Conservation (phyloP, 2,329 filamentous ascomycete species). For the Zasmidium cellare region DNA sequence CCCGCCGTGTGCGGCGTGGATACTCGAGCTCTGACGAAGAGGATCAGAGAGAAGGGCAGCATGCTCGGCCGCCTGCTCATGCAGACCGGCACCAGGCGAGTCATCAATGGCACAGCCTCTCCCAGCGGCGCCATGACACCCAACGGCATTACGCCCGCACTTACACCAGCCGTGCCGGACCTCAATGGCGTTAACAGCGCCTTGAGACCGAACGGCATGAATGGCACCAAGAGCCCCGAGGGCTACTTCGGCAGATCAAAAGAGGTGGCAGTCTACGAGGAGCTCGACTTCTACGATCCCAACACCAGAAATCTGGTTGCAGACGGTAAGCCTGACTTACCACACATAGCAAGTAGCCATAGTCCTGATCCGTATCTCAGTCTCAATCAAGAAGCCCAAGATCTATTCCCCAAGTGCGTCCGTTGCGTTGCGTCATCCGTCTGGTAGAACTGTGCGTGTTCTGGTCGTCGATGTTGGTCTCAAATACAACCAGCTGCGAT, state of each 20-base stretch:
- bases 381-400: conserved; percentile 84
- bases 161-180: conserved; percentile 36
- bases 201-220: conserved; percentile 26
- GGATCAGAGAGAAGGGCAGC: conserved; percentile 88
- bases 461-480: conserved; percentile 94
- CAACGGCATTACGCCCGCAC: conserved; percentile 38
- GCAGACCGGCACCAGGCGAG: conserved; percentile 55
- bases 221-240: conserved; percentile 35
- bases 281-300: conserved; percentile 85
- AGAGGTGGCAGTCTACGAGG: conserved; percentile 61
- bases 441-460: conserved; percentile 81
- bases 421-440: conserved; percentile 78
- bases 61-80: conserved; percentile 91
- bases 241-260: conserved; percentile 34
- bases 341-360: conserved; percentile 23
- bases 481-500: conserved; percentile 97
- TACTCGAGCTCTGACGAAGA: conserved; percentile 90
- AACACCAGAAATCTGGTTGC: conserved; percentile 91
- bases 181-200: conserved; percentile 29
- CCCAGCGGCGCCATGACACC: conserved; percentile 29
- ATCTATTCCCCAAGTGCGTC: conserved; percentile 76
- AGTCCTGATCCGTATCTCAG: conserved; percentile 53
- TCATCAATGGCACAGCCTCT: conserved; percentile 34
- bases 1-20: conserved; percentile 95
- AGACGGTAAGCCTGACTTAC: conserved; percentile 68